phyloP scores from a whole-genome alignment of 768 basidiomycete species.

The Suillus ampliporus region DNA sequence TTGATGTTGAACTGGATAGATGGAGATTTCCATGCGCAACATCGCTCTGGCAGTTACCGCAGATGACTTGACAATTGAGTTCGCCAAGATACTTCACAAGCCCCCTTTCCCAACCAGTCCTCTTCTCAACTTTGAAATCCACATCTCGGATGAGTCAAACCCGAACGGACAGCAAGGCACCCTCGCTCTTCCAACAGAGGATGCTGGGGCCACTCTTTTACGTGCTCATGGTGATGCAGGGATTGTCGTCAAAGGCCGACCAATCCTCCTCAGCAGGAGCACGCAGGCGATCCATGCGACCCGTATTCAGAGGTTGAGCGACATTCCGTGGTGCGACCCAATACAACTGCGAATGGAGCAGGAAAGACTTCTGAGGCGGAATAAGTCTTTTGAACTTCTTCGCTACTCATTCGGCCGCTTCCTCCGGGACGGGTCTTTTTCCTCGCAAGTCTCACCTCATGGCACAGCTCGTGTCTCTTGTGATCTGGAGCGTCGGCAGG shows the following conservation, averaged over 20 bases:
- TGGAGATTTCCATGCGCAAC: constrained; percentile 43
- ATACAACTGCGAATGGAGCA: constrained; percentile 24
- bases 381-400: constrained; percentile 25
- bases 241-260: constrained; percentile 31
- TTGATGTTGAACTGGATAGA: constrained; percentile 16
- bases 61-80: constrained; percentile 39
- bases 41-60: constrained; percentile 31
- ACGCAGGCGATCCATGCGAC: constrained; percentile 24
- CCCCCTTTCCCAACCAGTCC: constrained; percentile 36
- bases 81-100: constrained; percentile 40
- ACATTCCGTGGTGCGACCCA: constrained; percentile 38
- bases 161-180: constrained; percentile 34
- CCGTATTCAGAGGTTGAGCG: constrained; percentile 29
- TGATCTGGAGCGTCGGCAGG: constrained; percentile 35
- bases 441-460: constrained; percentile 31
- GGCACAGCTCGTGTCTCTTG: constrained; percentile 40
- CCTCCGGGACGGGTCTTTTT: constrained; percentile 41
- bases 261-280: constrained; percentile 26
- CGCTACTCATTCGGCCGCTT: constrained; percentile 44
- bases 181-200: constrained; percentile 34
- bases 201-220: constrained; percentile 31
- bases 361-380: constrained; percentile 25
- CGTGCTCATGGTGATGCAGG: constrained; percentile 28
- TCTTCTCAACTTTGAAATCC: constrained; percentile 39
- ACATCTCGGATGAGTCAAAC: not conserved